Base-by-base conservation (phyloP, 768 basidiomycete genomes). In the Lanmaoa rubissima region DNA sequence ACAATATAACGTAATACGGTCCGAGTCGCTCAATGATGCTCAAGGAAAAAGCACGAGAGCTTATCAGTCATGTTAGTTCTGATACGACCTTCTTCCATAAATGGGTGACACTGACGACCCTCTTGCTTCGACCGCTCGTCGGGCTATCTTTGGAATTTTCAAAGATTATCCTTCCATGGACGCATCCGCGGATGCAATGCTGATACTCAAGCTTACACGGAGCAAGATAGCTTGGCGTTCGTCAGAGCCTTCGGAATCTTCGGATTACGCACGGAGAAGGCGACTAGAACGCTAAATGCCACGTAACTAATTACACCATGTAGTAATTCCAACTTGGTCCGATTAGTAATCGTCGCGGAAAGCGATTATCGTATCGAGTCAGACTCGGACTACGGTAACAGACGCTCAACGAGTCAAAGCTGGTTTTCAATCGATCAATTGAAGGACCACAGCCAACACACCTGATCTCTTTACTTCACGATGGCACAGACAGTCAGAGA, bases 401-500 rank as follows among this genome's bases (percentile, higher is more conserved):
- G 16, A 28, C 47, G 19, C 35, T 35, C 17, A 21, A 44, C 35
- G 56, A 62, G 41, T 62, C 60, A 61, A 24, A 31, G n/a, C 24
- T 44, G 12, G 40, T 38, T 48, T 39, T 50, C 38, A 50, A 41
- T 40, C 49, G 52, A 57, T 53, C 53, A 44, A 24, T 24, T 24
- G 32, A n/a, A 52, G 21, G 38, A 47, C 52, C 32, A 24, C 26
- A 38, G 7, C 24, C 43, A 21, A 13, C 48, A 16, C 38, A 13
- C 34, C 28, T 17, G 26, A 31, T 36, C 28, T 28, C 35, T 21
- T 24, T 40, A 26, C 31, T 43, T 48, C 3, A 24, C 43, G 19
- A 84, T 86, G 84, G 61, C 77, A 5, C 82, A 80, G 67, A 83
- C 77, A 61, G 75, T 86, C 49, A 79, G 84, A 72, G 73, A 81